Evolutionary conservation across 2,329 filamentous ascomycete species (phyloP).

Genomic region (Rosellinia necatrix): DNA sequence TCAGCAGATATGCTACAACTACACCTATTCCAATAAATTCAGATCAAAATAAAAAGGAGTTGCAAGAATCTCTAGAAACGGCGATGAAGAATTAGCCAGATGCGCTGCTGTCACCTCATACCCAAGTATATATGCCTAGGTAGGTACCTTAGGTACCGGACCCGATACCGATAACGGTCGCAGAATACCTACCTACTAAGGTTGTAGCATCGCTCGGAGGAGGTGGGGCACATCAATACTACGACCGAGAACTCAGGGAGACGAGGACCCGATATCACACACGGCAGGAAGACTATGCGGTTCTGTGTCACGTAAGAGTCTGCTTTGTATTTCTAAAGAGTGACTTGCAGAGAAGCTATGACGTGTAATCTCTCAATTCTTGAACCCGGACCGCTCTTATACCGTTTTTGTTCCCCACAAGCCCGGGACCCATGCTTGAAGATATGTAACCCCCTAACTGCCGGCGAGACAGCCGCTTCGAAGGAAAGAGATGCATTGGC

Average conservation of each 20-base stretch:
- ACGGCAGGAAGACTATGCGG: not conserved
- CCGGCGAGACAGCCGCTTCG: not conserved
- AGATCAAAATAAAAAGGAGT: too few relatives aligned
- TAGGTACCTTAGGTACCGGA: too few relatives aligned
- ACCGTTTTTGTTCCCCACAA: not conserved
- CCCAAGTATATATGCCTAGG: too few relatives aligned
- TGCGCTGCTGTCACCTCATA: too few relatives aligned
- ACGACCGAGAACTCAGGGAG: not conserved
- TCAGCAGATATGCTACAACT: too few relatives aligned
- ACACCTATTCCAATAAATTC: too few relatives aligned
- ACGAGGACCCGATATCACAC: not conserved
- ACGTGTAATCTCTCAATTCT: not conserved
- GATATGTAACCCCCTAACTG: not conserved
- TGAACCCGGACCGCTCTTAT: constrained; percentile 2
- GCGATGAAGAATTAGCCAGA: too few relatives aligned
- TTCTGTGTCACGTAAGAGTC: constrained; percentile 15
- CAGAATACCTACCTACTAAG: too few relatives aligned
- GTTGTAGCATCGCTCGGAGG: too few relatives aligned
- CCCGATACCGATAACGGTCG: not conserved
- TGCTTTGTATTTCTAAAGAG: constrained; percentile 24
- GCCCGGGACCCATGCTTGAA: not conserved
- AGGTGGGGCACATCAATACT: too few relatives aligned
- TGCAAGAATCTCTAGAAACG: too few relatives aligned
- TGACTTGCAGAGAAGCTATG: constrained; percentile 12
- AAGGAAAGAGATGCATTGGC: constrained; percentile 1